phyloP scores from a whole-genome alignment of 177 flowering plant species.

The Vitis hybrid region DNA sequence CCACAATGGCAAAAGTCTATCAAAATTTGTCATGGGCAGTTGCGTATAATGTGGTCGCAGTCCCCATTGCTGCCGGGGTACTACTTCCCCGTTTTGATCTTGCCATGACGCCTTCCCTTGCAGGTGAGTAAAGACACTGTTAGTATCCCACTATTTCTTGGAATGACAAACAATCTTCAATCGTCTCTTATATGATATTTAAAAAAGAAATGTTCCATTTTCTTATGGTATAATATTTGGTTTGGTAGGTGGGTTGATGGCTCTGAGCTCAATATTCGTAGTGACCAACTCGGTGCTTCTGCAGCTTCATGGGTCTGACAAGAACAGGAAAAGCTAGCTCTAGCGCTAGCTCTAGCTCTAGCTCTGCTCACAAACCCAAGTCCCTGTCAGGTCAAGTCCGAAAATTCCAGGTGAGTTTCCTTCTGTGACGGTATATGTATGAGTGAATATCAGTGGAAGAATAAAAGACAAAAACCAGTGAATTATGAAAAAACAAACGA shows the following conservation, averaged over 20 bases:
- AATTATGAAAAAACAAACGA: too few relatives aligned
- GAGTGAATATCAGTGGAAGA: too few relatives aligned
- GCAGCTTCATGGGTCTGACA: constrained; percentile 53
- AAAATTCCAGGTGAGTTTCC: too few relatives aligned
- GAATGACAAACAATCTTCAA: neutral
- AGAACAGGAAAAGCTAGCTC: constrained; percentile 24
- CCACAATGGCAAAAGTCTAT: constrained; percentile 89
- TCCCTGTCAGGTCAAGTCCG: too few relatives aligned
- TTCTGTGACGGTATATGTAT: too few relatives aligned
- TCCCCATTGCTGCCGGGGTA: constrained; percentile 91
- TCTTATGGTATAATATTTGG: neutral
- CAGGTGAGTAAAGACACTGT: constrained; percentile 41
- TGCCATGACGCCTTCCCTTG: constrained; percentile 96
- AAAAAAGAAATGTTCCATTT: neutral
- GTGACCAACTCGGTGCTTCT: constrained; percentile 86
- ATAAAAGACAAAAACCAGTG: too few relatives aligned
- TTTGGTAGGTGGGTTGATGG: constrained; percentile 81
- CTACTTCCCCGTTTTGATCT: constrained; percentile 85
- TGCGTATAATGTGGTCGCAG: constrained; percentile 82
- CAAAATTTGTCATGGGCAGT: constrained; percentile 95
- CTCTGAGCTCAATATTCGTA: constrained; percentile 88
- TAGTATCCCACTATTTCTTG: neutral
- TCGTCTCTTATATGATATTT: neutral
- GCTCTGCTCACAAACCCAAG: too few relatives aligned
- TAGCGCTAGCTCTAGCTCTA: too few relatives aligned